Percentiles rank a stretch among this genome's conserved stretches.
These are phyloP conservation scores for Colletotrichum sp. DNA, from an alignment of 2,329 filamentous ascomycete genomes.

Conservation along the genomic window DNA sequence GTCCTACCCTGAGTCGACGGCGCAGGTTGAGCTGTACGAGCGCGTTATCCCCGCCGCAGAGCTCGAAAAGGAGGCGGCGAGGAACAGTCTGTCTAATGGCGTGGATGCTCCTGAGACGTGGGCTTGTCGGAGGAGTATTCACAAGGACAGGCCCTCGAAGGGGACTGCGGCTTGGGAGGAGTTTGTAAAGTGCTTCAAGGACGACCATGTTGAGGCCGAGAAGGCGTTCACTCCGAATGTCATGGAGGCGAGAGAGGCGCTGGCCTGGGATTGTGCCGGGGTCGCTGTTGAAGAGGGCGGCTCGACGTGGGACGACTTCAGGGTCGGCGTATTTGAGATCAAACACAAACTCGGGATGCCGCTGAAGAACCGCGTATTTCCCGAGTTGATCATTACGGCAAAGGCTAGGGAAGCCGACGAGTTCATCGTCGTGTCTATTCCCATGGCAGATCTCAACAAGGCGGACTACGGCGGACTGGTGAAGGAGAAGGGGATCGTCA, in stretches of 20 bases:
- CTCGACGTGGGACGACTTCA: constrained; percentile 51
- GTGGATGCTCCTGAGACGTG: constrained; percentile 56
- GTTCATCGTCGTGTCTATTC: constrained; percentile 64
- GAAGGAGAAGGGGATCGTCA: constrained; percentile 52
- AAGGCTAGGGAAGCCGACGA: constrained; percentile 44
- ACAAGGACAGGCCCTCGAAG: constrained; percentile 53
- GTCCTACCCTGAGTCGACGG: constrained; percentile 51
- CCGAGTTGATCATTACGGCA: constrained; percentile 67
- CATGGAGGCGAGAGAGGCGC: constrained; percentile 36
- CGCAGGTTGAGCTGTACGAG: constrained; percentile 59
- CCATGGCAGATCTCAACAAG: constrained; percentile 48
- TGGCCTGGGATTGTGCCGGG: constrained; percentile 51
- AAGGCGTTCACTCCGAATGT: constrained; percentile 44
- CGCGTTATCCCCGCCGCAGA: constrained; percentile 51
- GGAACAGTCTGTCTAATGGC: constrained; percentile 31
- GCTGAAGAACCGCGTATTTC: constrained; percentile 70
- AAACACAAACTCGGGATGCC: constrained; percentile 61
- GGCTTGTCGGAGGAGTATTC: constrained; percentile 68
- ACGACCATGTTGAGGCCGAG: constrained; percentile 47
- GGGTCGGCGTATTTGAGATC: constrained; percentile 66
- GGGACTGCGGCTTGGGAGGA: constrained; percentile 69
- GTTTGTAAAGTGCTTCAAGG: constrained; percentile 64
- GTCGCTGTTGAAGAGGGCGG: constrained; percentile 43
- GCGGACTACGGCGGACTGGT: constrained; percentile 34
- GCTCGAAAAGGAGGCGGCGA: constrained; percentile 42